Evolutionary conservation across 257 asterid genomes (phyloP).

Genomic region (Scutellaria minor): DNA sequence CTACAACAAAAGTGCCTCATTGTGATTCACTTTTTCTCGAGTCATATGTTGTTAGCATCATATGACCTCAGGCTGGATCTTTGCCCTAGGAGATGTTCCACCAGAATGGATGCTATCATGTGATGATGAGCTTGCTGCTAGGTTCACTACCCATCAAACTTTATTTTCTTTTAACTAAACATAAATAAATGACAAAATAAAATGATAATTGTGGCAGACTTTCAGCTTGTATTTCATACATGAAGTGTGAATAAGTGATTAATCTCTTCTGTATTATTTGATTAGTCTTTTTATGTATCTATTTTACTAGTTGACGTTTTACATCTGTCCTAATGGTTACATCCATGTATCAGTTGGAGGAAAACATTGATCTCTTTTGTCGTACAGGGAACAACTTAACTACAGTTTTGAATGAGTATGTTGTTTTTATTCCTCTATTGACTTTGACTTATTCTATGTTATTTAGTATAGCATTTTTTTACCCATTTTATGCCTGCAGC

Average conservation of each 20-base stretch:
- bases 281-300: neutral
- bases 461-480: constrained; percentile 25
- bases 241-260: constrained; percentile 1
- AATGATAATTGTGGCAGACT: constrained; percentile 17
- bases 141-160: constrained; percentile 24
- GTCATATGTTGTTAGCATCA: neutral
- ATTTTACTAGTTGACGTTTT: constrained; percentile 12
- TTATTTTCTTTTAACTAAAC: constrained; percentile 3
- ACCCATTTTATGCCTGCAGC: constrained; percentile 48
- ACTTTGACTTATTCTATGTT: constrained; percentile 24
- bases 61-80: neutral
- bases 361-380: constrained; percentile 68
- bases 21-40: neutral
- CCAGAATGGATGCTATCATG: constrained; percentile 1
- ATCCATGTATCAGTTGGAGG: constrained; percentile 75
- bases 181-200: constrained; percentile 14
- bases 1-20: constrained; percentile 2
- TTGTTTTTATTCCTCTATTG: constrained; percentile 34
- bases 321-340: constrained; percentile 45
- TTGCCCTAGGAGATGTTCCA: constrained; percentile 25
- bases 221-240: constrained; percentile 21
- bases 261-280: constrained; percentile 10
- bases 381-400: constrained; percentile 70
- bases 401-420: constrained; percentile 73
- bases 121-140: constrained; percentile 3